Evolutionary conservation across 2,329 filamentous ascomycete genomes (phyloP).

Genomic region (Pestalotiopsis sp.): DNA sequence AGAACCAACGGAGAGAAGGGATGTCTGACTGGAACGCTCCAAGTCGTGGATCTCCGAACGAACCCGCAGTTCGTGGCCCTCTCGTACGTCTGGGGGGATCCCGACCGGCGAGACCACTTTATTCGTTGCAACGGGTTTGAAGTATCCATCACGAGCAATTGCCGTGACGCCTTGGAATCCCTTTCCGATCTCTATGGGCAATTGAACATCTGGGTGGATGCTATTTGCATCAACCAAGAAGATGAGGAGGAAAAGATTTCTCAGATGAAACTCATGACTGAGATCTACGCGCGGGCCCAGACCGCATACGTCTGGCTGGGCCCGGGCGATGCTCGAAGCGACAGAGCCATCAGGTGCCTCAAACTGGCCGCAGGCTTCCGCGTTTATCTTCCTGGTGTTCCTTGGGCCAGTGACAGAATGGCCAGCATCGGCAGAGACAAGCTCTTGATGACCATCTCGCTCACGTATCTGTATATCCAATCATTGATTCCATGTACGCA

Average conservation of each 20-base stretch:
- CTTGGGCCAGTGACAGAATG: background rate
- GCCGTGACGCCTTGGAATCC: background rate
- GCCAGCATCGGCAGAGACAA: background rate
- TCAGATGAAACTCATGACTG: constrained; percentile 16
- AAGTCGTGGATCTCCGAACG: no score
- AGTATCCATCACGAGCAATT: background rate
- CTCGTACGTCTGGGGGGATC: background rate
- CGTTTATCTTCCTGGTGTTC: background rate
- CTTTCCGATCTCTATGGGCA: background rate
- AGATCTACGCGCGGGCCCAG: constrained; percentile 15
- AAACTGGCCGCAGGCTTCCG: background rate
- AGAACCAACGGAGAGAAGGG: no score
- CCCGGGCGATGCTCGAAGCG: background rate
- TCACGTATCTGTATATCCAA: background rate
- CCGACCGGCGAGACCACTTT: background rate
- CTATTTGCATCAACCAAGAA: constrained; percentile 18
- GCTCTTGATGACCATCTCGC: background rate
- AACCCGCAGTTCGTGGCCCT: background rate
- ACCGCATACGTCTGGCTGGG: background rate
- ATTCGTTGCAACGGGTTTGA: background rate
- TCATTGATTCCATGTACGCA: background rate
- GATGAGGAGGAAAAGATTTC: constrained; percentile 15
- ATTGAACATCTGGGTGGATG: constrained; percentile 17
- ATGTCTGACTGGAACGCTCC: no score
- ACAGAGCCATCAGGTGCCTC: background rate